Evolutionary conservation across 1,284 basidiomycete genomes (phyloP), one percentile per base, ranked within the genome.

Genomic region (Jaminaea rosea): DNA sequence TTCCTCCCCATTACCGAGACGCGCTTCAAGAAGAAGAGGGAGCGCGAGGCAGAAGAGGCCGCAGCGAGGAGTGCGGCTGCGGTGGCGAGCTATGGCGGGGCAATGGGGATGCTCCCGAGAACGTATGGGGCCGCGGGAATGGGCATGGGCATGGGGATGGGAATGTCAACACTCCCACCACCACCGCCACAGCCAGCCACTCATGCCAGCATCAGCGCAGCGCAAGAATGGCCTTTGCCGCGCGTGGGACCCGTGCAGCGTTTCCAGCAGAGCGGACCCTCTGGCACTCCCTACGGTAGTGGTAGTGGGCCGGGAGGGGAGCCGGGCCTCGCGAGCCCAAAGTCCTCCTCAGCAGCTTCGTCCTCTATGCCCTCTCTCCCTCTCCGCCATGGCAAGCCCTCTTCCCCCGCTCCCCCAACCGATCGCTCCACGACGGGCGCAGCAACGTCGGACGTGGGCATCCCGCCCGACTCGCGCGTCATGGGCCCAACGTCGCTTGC

Each of bases 1-100:
- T 94, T 94, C 79, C 81, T 97, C 19, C 93, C 93, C 46, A 97
- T 98, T 67, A 90, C 92, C 17, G 93, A 97, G 75, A 98, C 92
- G 0, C 83, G 92, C 11, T 97, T 96, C 81, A 96, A 96, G 79
- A 93, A 93, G 79, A 88, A 90, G 77, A 85, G 86, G n/a, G 65
- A 69, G 50, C 42, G 60, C 11, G 62, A 67, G 64, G 58, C 81
- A 41, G 84, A 84, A 59, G 84, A 85, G 62, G 85, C 87, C 58
- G 76, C 78, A 0, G 77, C 77, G 0, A 60, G 61, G 2, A 59
- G 58, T 0, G 63, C 63, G 9, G 57, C 57, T 21, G 60, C 56
- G 3, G 64, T 60, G 19, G 60, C 46, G 19, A 42, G 39, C 19
- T 42, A 21, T 23, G 19, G 19, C 11, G 29, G 29, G 9, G 29